Evolutionary conservation across 177 flowering plant genomes (phyloP), one percentile per base, ranked within the genome.

Genomic region (Vitis hybrid): DNA sequence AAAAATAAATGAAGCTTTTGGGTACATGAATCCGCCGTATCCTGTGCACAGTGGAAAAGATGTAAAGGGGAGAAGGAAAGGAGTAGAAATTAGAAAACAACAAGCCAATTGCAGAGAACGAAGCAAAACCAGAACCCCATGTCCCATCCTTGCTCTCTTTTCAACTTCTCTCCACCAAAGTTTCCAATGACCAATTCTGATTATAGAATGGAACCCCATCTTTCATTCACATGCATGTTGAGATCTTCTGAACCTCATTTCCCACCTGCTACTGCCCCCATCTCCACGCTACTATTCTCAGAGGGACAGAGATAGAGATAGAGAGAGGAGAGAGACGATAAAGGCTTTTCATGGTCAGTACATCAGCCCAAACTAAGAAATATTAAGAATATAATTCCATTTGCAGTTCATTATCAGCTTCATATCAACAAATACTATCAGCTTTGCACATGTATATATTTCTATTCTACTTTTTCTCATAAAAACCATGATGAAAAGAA

Each of bases 191-290:
- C 48, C 48, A 29, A 64, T 64, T 12, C 29, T 66, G 14, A 10
- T 66, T 13, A 66, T 26, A 56, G 54, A 68, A 66, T 19, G 31
- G 63, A 61, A 68, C 50, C 57, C 63, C 71, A 29, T 29, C 31
- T 29, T 34, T 56, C 61, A 58, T 31, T 67, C 69, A 67, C 61
- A 67, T 65, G 48, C 68, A 52, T 29, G n/a, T 20, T 0, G 22
- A 6, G 26, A 59, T 59, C 64, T 34, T 29, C 31, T 50, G 5
- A 3, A 6, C 31, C 12, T 10, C 26, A 58, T 29, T 62, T 62
- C 48, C 61, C 22, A 10, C 51, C 9, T 11, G 12, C 48, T 22
- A 16, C 66, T n/a, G 10, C 15, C 19, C 2, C 49, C 18, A n/a
- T 31, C 16, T 26, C 16, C 26, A 7, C 34, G 11, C 12, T 14